Evolutionary conservation across 2,329 filamentous ascomycete species (phyloP), one percentile per base, ranked within the genome.

Genomic region (Fusarium sp.): DNA sequence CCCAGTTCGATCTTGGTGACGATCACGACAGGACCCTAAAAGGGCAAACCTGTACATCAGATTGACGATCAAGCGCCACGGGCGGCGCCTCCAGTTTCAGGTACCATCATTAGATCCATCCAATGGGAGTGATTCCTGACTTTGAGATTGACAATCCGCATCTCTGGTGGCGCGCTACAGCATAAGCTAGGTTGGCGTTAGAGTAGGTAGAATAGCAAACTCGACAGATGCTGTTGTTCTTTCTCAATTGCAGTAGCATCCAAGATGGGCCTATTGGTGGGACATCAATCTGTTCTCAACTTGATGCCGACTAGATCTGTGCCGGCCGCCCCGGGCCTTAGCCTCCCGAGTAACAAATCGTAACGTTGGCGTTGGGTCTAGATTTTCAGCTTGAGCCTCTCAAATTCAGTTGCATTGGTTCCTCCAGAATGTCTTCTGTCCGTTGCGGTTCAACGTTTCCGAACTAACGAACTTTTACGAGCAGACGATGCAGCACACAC

Each of bases 61-160:
- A 64, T 65, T 73, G 50, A 73, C 56, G 72, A 72, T 70, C 70
- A 72, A 69, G 63, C 67, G 73, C 72, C 72, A 73, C 71, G 61
- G 65, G 68, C 72, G 61, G 67, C 67, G 71, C 59, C 73, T 72
- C 45, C 48, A 51, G 74, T 77, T 77, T 75, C 74, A 77, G 72
- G 75, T 70, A 75, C 75, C 68, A 61, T 75, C 47, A 35, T 44
- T 50, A 53, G 44, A 42, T 26, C 33, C 44, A 50, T 61, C 75
- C 75, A 77, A 77, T 77, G 63, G 71, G 75, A 51, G 65, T 28
- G 6, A 38, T 42, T 77, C 47, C 75, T 71, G 72, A 60, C 65
- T 45, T 68, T 39, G 71, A 77, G 74, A 58, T 71, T 61, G 60
- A 39, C 54, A 61, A 71, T 68, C 68, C 62, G 64, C 60, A 50